Evolutionary conservation across 1,139 yeast genomes (phyloP).

Genomic region (Pichia sp.): DNA sequence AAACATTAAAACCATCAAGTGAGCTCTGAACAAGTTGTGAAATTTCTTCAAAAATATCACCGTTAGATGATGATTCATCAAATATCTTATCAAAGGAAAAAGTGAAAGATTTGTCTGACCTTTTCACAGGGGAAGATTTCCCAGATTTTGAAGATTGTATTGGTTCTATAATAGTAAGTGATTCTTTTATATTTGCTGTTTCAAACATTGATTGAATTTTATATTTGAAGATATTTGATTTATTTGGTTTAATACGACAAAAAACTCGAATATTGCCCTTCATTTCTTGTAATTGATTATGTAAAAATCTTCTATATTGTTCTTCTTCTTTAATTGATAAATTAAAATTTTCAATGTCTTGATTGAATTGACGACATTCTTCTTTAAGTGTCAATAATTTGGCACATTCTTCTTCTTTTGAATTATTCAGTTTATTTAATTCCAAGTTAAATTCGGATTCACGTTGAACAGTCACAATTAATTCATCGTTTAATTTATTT

Average conservation of each 20-base stretch:
- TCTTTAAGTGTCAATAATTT: conserved; percentile 10
- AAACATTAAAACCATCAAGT: conserved; percentile 84
- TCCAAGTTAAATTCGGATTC: conserved; percentile 17
- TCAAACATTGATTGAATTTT: conserved; percentile 19
- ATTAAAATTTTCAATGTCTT: conserved; percentile 1
- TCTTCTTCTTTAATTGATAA: conserved; percentile 35
- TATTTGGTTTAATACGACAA: conserved; percentile 73
- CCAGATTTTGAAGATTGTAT: conserved; percentile 22
- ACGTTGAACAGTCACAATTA: conserved; percentile 5
- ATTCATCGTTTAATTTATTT: background rate
- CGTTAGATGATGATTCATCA: conserved; percentile 45
- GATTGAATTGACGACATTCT: conserved; percentile 4
- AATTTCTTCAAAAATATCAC: conserved; percentile 71
- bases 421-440: conserved; percentile 5
- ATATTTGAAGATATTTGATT: conserved; percentile 13
- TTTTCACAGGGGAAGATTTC: too few species aligned
- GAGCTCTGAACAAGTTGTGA: conserved; percentile 87
- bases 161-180: conserved; percentile 33
- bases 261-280: conserved; percentile 91
- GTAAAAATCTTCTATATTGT: conserved; percentile 55
- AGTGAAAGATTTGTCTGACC: too few species aligned
- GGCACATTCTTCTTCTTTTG: conserved; percentile 12
- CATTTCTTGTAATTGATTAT: conserved; percentile 72
- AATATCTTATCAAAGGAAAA: conserved; percentile 80
- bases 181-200: conserved; percentile 46